Conservation (phyloP, 495 filamentous ascomycete species). For the Saxispiralis lemnorum region DNA sequence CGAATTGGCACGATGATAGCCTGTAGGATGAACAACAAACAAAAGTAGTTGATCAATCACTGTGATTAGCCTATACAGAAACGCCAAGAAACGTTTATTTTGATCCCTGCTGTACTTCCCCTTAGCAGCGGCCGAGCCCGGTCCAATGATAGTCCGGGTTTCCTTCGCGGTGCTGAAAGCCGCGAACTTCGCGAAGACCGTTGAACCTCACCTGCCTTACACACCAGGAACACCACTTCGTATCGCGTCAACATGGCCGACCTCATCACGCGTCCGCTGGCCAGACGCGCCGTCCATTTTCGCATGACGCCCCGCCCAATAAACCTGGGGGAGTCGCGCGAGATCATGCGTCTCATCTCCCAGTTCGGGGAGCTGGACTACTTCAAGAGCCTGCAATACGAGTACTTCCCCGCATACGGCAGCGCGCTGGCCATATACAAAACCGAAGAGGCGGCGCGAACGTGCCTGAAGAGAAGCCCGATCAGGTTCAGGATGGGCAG, state of each 20-base stretch:
- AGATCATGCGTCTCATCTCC: slow-evolving; percentile 53
- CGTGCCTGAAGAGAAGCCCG: slow-evolving; percentile 25
- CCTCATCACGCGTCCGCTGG: slow-evolving; percentile 7
- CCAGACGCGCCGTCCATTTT: slow-evolving; percentile 36
- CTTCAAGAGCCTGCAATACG: slow-evolving; percentile 49
- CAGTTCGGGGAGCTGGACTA: slow-evolving; percentile 58
- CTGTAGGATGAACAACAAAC: no score
- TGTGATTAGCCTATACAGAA: no score
- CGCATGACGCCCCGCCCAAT: slow-evolving; percentile 44
- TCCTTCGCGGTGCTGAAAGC: no score
- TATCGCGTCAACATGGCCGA: neutral
- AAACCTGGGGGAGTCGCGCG: slow-evolving; percentile 51
- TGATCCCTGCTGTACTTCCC: no score
- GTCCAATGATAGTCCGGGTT: no score
- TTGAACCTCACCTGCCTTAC: no score
- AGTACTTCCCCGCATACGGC: slow-evolving; percentile 22
- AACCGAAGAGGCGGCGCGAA: slow-evolving; percentile 20
- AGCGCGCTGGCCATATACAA: slow-evolving; percentile 27
- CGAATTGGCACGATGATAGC: no score
- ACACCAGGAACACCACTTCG: no score
- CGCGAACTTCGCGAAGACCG: no score
- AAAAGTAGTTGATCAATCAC: no score
- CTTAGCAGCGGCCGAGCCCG: no score
- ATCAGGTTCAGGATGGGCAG: slow-evolving; percentile 21
- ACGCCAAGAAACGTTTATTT: no score